Percentiles rank a stretch among this genome's conserved stretches.
Conservation (phyloP, 164 flowering plant species). For the Umbellularia californica region DNA sequence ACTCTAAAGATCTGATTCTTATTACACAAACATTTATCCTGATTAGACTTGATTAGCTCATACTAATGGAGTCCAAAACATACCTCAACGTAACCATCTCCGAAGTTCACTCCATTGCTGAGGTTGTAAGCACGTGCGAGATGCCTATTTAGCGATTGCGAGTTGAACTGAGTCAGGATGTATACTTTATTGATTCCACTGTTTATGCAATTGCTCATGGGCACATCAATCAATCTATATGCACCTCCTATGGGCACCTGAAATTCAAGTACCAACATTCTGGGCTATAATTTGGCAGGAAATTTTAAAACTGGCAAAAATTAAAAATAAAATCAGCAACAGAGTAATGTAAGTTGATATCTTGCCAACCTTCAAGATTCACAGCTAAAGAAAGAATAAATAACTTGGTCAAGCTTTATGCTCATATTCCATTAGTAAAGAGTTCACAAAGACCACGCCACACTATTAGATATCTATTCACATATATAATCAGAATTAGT, state of each 20-base stretch:
- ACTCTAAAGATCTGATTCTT: background rate
- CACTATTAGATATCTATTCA: background rate
- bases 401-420: background rate
- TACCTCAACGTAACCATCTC: slow-evolving; percentile 95
- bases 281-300: background rate
- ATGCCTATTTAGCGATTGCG: slow-evolving; percentile 92
- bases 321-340: too few relatives aligned
- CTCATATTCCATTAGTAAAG: background rate
- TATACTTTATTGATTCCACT: slow-evolving; percentile 92
- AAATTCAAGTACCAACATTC: background rate
- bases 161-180: slow-evolving; percentile 94
- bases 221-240: slow-evolving; percentile 91
- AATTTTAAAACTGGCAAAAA: background rate
- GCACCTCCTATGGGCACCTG: slow-evolving; percentile 97
- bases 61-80: background rate
- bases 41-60: background rate
- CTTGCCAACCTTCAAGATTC: background rate
- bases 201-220: slow-evolving; percentile 99
- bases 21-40: background rate
- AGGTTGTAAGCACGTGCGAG: slow-evolving; percentile 75
- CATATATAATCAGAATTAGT: background rate
- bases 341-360: background rate
- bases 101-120: slow-evolving; percentile 67
- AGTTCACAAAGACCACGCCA: background rate
- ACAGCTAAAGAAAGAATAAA: background rate